Conservation (phyloP, 2,329 filamentous ascomycete species). For the Capronia americana region DNA sequence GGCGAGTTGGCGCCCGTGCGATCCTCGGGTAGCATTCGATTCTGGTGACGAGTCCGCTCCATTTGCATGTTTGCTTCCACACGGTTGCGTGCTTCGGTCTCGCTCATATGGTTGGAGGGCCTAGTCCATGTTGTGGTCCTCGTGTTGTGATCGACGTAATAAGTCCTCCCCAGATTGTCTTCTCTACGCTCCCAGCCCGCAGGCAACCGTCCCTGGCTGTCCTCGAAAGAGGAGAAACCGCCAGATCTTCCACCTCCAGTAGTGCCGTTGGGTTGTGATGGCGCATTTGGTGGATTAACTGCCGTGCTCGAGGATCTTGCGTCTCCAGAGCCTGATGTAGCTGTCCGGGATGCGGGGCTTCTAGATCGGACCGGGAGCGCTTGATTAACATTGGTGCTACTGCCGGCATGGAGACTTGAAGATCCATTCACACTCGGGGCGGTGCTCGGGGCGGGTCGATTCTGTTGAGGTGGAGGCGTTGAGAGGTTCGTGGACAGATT, state of each 20-base stretch:
- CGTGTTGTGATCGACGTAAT: constrained; percentile 98
- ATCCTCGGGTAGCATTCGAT: constrained; percentile 93
- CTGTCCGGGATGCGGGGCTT: constrained; percentile 41
- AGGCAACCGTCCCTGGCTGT: constrained; percentile 89
- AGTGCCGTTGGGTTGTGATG: constrained; percentile 11
- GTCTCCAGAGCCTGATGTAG: constrained; percentile 42
- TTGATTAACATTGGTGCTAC: constrained; percentile 31
- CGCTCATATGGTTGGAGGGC: constrained; percentile 78
- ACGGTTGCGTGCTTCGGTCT: constrained; percentile 76
- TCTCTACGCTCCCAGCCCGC: constrained; percentile 95
- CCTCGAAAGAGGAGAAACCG: constrained; percentile 89
- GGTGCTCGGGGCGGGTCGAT: constrained; percentile 33
- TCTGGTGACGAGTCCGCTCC: constrained; percentile 91
- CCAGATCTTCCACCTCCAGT: constrained; percentile 56
- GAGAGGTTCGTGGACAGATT: constrained; percentile 92
- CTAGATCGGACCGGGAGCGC: constrained; percentile 40
- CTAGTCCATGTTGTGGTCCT: constrained; percentile 95
- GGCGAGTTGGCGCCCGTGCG: constrained; percentile 92
- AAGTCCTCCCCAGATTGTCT: constrained; percentile 92
- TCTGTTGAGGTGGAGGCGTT: constrained; percentile 45
- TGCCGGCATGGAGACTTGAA: constrained; percentile 24
- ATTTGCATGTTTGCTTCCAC: constrained; percentile 91
- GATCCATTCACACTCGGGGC: constrained; percentile 33
- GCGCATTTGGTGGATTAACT: constrained; percentile 46
- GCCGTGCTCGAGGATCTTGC: constrained; percentile 40